Percentiles rank a stretch among this genome's conserved stretches.
Evolutionary conservation across 345 rosid species (phyloP).

Genomic region (Eucalyptus urophylla): DNA sequence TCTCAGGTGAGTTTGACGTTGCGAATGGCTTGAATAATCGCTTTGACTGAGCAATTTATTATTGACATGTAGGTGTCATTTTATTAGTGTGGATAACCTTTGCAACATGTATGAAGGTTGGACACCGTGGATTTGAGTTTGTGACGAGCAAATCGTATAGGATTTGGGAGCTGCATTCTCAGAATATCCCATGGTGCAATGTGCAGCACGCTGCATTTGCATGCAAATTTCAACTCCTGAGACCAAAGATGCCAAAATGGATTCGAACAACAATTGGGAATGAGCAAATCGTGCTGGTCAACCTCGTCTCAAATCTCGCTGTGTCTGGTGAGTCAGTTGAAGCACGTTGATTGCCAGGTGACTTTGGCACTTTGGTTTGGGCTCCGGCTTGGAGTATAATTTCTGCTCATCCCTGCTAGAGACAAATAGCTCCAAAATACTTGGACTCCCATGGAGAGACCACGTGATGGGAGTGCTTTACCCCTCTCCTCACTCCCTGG

Average conservation of each 20-base stretch:
- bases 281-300: background rate
- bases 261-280: background rate
- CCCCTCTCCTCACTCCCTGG: background rate
- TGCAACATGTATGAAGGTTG: constrained; percentile 99
- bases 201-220: background rate
- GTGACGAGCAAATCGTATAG: background rate
- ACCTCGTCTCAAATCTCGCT: background rate
- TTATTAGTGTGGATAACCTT: constrained; percentile 37
- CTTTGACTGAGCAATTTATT: no score
- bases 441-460: background rate
- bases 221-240: background rate
- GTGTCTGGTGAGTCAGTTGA: background rate
- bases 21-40: rapidly evolving
- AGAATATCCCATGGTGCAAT: background rate
- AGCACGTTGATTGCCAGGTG: background rate
- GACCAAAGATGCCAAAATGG: background rate
- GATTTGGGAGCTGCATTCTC: background rate
- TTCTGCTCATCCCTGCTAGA: background rate
- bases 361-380: background rate
- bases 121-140: constrained; percentile 84
- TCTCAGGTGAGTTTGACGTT: no score
- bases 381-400: background rate
- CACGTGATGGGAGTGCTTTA: background rate
- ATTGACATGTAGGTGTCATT: no score
- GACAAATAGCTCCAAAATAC: background rate